A percentile compares a stretch with the other conserved stretches of the same genome.
Conservation (phyloP, 2,329 filamentous ascomycete genomes). For the Magnaporthales sp. region DNA sequence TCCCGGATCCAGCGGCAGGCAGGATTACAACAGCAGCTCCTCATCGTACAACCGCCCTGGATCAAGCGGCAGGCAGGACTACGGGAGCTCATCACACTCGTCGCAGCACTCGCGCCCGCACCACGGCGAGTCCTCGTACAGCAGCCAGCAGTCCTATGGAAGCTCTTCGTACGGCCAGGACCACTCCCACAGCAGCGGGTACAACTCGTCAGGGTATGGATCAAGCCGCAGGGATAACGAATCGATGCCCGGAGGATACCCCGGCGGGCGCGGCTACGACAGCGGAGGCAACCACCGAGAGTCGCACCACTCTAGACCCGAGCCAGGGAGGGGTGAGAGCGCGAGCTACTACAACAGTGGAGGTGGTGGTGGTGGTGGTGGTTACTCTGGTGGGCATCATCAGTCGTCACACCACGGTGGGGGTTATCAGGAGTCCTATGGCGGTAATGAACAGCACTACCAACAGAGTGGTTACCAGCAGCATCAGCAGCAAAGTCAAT, state of each 20-base stretch:
- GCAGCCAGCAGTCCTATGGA: background rate
- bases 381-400: background rate
- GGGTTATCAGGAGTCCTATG: no score
- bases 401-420: background rate
- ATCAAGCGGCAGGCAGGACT: background rate
- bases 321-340: background rate
- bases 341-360: background rate
- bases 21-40: background rate
- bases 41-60: background rate
- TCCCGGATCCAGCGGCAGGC: background rate
- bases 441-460: no score
- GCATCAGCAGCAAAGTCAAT: background rate
- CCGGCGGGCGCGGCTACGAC: background rate
- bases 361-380: background rate
- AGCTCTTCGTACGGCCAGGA: no score
- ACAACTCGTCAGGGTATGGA: background rate
- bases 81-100: background rate
- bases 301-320: background rate
- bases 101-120: background rate
- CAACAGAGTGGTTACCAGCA: background rate
- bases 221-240: background rate
- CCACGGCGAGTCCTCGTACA: background rate
- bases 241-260: background rate
- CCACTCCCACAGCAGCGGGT: no score
- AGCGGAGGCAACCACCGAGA: background rate